Evolutionary conservation across 2,329 filamentous ascomycete genomes (phyloP), one percentile per base, ranked within the genome.

Genomic region (Ophiocordyceps camponoti-leonardi): DNA sequence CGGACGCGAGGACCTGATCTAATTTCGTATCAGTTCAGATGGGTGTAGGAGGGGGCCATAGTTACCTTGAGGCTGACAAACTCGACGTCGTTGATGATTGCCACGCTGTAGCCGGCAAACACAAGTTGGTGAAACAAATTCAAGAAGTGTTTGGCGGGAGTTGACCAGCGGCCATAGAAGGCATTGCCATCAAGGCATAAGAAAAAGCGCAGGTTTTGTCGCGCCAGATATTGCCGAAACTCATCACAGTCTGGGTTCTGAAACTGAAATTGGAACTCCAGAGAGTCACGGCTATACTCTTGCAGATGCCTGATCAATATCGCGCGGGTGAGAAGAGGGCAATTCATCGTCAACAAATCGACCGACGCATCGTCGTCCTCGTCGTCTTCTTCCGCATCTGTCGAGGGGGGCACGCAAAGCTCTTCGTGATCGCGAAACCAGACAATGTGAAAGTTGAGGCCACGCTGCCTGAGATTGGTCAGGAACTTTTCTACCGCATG

Each of bases 401-500:
- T 41, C 4, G 80, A 77, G 16, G 79, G 59, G 53, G 80, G 77
- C 14, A 80, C 59, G 53, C 76, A 82, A 12, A 79, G 62, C 6
- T 65, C 55, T 50, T 69, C 61, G 46, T 79, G 67, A 46, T 65
- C 62, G 23, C 75, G 66, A 54, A 87, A 83, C 64, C 85, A 88
- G 16, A 78, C 63, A 49, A 87, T 59, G 49, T 86, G 73, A 52
- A 86, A 87, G 47, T 78, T 76, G 58, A 81, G 86, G 45, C 79
- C 77, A 44, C 81, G 68, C 46, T 71, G 68, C 40, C 68, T 63
- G 16, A 87, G 67, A 46, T 75, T 69, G 40, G 65, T 59, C 1
- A 87, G 66, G 50, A 86, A 79, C 8, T 63, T 66, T 58, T 88
- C 83, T 0, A 86, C 74, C 1, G 75, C 71, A 55, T 82, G 81